phyloP scores from a whole-genome alignment of 768 basidiomycete genomes.

The Boletellus sp. region DNA sequence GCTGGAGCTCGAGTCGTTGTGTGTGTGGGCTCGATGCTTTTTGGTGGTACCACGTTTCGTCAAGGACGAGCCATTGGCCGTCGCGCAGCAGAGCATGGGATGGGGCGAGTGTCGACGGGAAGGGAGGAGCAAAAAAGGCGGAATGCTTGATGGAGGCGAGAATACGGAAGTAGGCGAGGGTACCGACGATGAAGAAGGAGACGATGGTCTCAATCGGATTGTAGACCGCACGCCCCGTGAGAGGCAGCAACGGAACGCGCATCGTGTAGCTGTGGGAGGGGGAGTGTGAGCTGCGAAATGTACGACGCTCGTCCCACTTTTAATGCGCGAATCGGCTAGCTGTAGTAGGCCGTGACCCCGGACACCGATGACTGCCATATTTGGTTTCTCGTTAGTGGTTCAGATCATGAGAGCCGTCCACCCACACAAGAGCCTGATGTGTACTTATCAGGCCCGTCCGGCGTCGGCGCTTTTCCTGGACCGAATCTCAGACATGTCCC shows the following conservation, averaged over 20 bases:
- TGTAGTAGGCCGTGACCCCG: conserved; percentile 18
- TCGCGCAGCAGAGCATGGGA: conserved; percentile 52
- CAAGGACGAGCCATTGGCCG: conserved; percentile 60
- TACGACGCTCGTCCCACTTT: conserved; percentile 29
- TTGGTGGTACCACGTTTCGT: conserved; percentile 50
- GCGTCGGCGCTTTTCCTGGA: too few relatives aligned
- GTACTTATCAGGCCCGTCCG: too few relatives aligned
- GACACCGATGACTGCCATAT: conserved; percentile 19
- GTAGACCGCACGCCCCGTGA: conserved; percentile 70
- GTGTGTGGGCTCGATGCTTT: conserved; percentile 27
- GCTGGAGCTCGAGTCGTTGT: conserved; percentile 64
- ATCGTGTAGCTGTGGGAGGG: conserved; percentile 30
- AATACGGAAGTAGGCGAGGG: conserved; percentile 93
- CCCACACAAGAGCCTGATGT: background rate
- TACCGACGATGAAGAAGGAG: conserved; percentile 82
- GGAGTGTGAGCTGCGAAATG: background rate
- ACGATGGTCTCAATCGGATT: conserved; percentile 89
- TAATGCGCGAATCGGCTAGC: conserved; percentile 23
- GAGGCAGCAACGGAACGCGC: conserved; percentile 61
- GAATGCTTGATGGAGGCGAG: conserved; percentile 88
- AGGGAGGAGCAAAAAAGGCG: conserved; percentile 62
- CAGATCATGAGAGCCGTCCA: background rate
- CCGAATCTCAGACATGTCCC: too few relatives aligned
- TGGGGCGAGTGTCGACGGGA: conserved; percentile 48
- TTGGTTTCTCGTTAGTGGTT: background rate